Evolutionary conservation across 805 yeast genomes (phyloP).

Genomic region (Peterozyma toletana): DNA sequence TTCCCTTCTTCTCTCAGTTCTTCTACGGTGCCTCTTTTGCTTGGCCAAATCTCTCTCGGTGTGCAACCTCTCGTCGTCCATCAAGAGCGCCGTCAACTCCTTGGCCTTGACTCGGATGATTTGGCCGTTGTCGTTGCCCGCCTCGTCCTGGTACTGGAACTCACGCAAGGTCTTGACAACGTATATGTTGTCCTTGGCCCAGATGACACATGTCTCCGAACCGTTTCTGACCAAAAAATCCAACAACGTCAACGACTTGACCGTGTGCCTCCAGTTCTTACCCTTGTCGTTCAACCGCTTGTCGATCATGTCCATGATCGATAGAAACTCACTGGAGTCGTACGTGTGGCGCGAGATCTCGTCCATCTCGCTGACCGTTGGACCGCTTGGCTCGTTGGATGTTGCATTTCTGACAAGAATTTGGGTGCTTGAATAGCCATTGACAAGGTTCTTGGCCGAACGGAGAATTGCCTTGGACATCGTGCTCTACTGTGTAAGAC

Average conservation of each 20-base stretch:
- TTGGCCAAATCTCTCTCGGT: slow-evolving; percentile 51
- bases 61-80: slow-evolving; percentile 74
- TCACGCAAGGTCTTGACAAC: slow-evolving; percentile 86
- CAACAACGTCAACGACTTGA: slow-evolving; percentile 82
- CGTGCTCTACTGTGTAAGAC: no score
- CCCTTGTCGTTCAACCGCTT: slow-evolving; percentile 92
- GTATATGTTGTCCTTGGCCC: slow-evolving; percentile 88
- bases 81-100: slow-evolving; percentile 72
- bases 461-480: slow-evolving; percentile 80
- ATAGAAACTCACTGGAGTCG: slow-evolving; percentile 67
- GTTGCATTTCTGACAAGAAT: slow-evolving; percentile 89
- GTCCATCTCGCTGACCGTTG: slow-evolving; percentile 75
- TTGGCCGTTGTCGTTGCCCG: slow-evolving; percentile 79
- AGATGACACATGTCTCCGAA: slow-evolving; percentile 78
- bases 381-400: slow-evolving; percentile 79
- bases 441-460: slow-evolving; percentile 80
- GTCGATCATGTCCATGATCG: slow-evolving; percentile 91
- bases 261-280: slow-evolving; percentile 94
- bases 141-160: slow-evolving; percentile 76
- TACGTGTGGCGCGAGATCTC: slow-evolving; percentile 73
- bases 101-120: slow-evolving; percentile 85
- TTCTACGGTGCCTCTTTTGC: slow-evolving; percentile 18
- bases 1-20: slow-evolving; percentile 24
- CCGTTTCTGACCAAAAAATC: slow-evolving; percentile 85
- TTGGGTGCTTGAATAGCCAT: slow-evolving; percentile 83